Base-by-base conservation (phyloP, 306 rosid genomes). In the Lagenaria siceraria region DNA sequence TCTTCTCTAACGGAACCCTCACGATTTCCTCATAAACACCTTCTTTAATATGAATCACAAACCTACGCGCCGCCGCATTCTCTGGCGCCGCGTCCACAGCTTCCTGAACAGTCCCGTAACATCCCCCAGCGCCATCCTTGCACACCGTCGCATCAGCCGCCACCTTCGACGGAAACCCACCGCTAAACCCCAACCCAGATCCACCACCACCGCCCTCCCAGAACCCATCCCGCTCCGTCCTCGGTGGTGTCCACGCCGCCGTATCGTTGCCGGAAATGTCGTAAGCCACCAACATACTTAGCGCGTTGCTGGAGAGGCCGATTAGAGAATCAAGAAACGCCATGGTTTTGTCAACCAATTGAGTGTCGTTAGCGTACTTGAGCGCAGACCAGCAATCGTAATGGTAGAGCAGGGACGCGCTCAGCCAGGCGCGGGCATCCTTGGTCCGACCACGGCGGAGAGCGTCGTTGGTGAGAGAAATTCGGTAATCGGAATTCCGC, bases 11-110 rank as follows among this genome's bases (percentile, higher is more conserved):
- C 76, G 90, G 87, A 76, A 95, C 84, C 78, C 96, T 84, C 72
- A 95, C 97, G 15, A 64, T 95, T 72, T 95, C 99, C 11, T 87
- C 90, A 11, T 92, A 95, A 59, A 88, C 83, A 36, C 99, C 99
- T 48, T 80, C 89, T 78, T 80, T 92, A 8, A 95, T 87, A 18
- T 75, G 77, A 10, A 95, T 88, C 72, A 95, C 96, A 36, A 89
- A 92, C 87, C 82, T 81, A 48, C 42, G 60, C 19, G 52, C 75
- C 9, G 43, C 80, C 17, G 5, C 76, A 74, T 82, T 77, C 13
- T 75, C 83, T 2, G 93, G 96, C 53, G 91, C 93, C 0, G 81
- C 88, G 25, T 95, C 63, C 3, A 95, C 96, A 12, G 91, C 97
- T 35, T 81, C 97, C 86, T 95, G 97, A 82, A 95, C 85, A 63